Conservation (phyloP, 2,329 filamentous ascomycete species). For the Davidsoniella neocaledoniae region DNA sequence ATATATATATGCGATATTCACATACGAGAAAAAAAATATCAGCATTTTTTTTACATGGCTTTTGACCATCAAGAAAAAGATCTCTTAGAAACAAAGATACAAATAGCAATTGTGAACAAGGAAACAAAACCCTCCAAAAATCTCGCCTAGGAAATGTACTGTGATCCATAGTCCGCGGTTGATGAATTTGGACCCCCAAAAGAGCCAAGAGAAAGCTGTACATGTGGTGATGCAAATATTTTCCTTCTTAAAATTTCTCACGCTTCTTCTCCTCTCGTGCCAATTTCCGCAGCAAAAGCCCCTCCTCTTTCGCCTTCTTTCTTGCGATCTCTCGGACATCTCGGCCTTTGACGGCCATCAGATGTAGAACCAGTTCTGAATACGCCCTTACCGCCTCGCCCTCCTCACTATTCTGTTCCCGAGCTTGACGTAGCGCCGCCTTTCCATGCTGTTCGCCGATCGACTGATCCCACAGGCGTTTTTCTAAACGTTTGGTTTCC, state of each 20-base stretch:
- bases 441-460: slow-evolving; percentile 40
- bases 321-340: slow-evolving; percentile 5
- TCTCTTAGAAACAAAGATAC: too few species aligned
- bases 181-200: too few species aligned
- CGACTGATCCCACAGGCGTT: slow-evolving; percentile 38
- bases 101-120: too few species aligned
- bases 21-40: too few species aligned
- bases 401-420: slow-evolving; percentile 32
- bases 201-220: neutral
- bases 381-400: slow-evolving; percentile 46
- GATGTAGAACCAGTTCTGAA: slow-evolving; percentile 35
- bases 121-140: too few species aligned
- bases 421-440: slow-evolving; percentile 33
- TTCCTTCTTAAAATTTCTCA: neutral
- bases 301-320: slow-evolving; percentile 7
- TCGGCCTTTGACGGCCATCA: slow-evolving; percentile 22
- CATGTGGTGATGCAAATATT: neutral
- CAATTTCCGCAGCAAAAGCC: slow-evolving; percentile 5
- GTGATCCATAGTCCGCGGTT: neutral
- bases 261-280: slow-evolving; percentile 3
- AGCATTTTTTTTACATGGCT: too few species aligned
- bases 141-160: neutral
- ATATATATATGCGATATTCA: too few species aligned
- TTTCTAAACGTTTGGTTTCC: slow-evolving; percentile 15
- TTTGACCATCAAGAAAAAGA: too few species aligned